These are phyloP conservation scores for Chrysanthemum makinoi DNA, from an alignment of 129 eudicot species.

Conservation along the genomic window DNA sequence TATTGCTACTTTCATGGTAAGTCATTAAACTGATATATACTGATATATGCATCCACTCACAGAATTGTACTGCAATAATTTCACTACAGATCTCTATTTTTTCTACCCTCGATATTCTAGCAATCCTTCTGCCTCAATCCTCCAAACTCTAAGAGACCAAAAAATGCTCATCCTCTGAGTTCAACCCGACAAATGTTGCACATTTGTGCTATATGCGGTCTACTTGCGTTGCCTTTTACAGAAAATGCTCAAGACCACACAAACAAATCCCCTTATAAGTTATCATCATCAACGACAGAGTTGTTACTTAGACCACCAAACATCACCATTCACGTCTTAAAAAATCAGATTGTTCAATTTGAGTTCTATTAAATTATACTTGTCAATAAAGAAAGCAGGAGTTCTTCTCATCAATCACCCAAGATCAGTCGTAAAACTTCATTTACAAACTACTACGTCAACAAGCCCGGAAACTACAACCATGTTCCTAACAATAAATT, in stretches of 20 bases:
- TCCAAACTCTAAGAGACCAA: background rate
- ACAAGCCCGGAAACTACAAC: conserved; percentile 1
- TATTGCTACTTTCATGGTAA: conserved; percentile 1
- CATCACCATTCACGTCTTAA: conserved; percentile 2
- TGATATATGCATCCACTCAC: conserved; percentile 2
- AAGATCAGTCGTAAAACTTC: background rate
- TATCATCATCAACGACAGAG: too few species aligned
- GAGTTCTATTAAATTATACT: conserved; percentile 10
- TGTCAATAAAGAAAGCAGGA: background rate
- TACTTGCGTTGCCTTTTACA: background rate
- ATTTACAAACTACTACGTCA: background rate
- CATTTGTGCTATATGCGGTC: background rate
- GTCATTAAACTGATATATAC: background rate
- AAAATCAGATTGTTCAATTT: conserved; percentile 11
- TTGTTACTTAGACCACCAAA: background rate
- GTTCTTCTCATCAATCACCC: conserved; percentile 3
- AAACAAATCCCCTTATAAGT: background rate
- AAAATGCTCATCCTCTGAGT: background rate
- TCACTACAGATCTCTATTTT: conserved; percentile 10
- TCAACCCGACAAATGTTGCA: background rate
- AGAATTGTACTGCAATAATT: background rate
- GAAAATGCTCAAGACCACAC: background rate
- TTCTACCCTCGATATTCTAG: background rate
- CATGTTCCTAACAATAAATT: background rate
- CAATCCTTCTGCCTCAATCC: conserved; percentile 12